Base-by-base conservation (phyloP, 169 alveolate genomes). In the Plasmodium chabaudi region DNA sequence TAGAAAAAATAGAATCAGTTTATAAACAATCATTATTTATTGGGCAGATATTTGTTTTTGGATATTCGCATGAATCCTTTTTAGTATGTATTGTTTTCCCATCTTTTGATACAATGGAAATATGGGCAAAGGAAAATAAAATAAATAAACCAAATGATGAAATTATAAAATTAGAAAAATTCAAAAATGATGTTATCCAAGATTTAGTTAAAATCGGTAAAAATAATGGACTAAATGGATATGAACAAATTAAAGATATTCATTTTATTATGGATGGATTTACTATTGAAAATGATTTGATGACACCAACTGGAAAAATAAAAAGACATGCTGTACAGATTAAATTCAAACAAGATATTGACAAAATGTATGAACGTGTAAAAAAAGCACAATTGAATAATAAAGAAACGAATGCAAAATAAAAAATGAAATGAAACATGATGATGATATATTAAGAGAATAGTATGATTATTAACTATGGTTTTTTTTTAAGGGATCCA, bases 1-100 rank as follows among this genome's bases (percentile, higher is more conserved):
- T 99, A 7, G 99, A 97, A 82, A 96, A 96, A 88, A 93, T 98
- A 34, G 98, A 95, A 79, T 89, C 95, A 23, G 68, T 92, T 51
- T 93, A 92, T 64, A 73, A 46, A 63, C 86, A 86, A 23, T 87
- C 92, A 23, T 53, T 92, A 12, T 82, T 73, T 64, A 92, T 94
- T 59, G 92, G 91, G 17, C 97, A 94, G 69, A 87, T 94, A 49
- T 92, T 92, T 73, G 96, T 94, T 27, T 79, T 72, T 27, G 96
- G 96, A 19, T 59, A 70, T 77, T 63, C 94, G 5, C 89, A 75
- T 73, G 94, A 93, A 84, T 89, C 90, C 9, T 49, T 63, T 19
- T 70, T 73, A 10, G 87, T 91, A 13, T 59, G 70, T 23, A 44
- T 92, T 92, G 88, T 67, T 86, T 94, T 55, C 87, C 94, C 82